These are phyloP conservation scores for Metschnikowia reukaufii DNA, from an alignment of 805 yeast species.

Conservation along the genomic window DNA sequence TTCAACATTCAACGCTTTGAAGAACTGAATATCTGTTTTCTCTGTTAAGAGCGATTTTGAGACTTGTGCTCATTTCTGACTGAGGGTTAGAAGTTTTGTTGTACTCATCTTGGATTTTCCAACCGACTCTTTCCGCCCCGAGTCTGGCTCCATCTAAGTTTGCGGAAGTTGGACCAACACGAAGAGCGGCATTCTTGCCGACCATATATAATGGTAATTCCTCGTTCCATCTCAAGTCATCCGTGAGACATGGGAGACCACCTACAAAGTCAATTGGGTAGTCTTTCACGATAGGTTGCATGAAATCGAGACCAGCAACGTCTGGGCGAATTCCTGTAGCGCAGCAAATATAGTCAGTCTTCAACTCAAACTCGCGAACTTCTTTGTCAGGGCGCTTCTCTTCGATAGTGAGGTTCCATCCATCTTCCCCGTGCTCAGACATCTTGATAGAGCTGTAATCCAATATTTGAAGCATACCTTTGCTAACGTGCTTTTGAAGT, in stretches of 20 bases:
- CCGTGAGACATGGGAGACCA: constrained; percentile 46
- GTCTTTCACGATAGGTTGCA: constrained; percentile 27
- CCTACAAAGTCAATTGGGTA: constrained; percentile 33
- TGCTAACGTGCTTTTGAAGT: constrained; percentile 28
- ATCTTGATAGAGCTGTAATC: constrained; percentile 28
- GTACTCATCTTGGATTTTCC: constrained; percentile 28
- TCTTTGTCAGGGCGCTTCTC: constrained; percentile 13
- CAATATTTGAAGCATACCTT: constrained; percentile 31
- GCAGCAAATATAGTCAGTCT: constrained; percentile 35
- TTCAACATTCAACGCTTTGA: constrained; percentile 11
- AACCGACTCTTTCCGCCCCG: constrained; percentile 47
- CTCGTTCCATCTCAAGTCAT: constrained; percentile 43
- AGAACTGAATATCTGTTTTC: constrained; percentile 15
- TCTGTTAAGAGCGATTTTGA: constrained; percentile 13
- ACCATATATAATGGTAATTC: constrained; percentile 41
- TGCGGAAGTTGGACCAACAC: constrained; percentile 47
- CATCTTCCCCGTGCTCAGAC: constrained; percentile 27
- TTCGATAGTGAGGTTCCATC: constrained; percentile 26
- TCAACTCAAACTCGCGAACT: constrained; percentile 3
- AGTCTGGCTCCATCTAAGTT: constrained; percentile 47
- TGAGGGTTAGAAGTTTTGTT: background rate
- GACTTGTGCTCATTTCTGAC: constrained; percentile 6
- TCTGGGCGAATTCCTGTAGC: constrained; percentile 44
- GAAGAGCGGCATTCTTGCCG: constrained; percentile 44
- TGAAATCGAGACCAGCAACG: constrained; percentile 28